Evolutionary conservation across 768 basidiomycete genomes (phyloP).

Genomic region (Suillus sp.): DNA sequence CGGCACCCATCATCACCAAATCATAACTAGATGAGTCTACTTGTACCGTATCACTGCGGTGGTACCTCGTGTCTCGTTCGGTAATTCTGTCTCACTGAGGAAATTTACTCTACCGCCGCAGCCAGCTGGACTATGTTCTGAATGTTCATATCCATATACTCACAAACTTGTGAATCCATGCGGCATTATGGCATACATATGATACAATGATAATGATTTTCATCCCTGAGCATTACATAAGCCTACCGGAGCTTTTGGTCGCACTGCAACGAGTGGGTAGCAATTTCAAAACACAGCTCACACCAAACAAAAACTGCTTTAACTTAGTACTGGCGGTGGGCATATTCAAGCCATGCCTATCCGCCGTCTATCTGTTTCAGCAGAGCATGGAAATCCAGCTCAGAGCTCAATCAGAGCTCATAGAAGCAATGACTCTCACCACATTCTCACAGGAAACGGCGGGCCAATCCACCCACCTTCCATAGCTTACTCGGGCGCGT

Average conservation of each 20-base stretch:
- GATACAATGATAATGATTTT: constrained; percentile 2
- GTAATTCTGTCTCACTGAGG: neutral
- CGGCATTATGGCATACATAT: constrained; percentile 1
- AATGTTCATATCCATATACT: neutral
- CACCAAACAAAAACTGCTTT: constrained; percentile 8
- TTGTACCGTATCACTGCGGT: neutral
- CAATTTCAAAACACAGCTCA: constrained; percentile 7
- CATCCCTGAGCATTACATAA: constrained; percentile 1
- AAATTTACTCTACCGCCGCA: neutral
- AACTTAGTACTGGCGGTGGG: constrained; percentile 24
- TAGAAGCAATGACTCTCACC: constrained; percentile 65
- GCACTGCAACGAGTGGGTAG: constrained; percentile 6
- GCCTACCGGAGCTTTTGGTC: neutral
- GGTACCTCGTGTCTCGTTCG: neutral
- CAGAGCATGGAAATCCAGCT: constrained; percentile 39
- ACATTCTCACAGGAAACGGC: constrained; percentile 35
- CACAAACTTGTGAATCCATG: neutral
- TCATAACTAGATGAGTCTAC: neutral
- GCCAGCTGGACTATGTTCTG: neutral
- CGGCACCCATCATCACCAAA: neutral
- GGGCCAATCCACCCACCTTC: constrained; percentile 35
- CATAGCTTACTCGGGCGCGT: constrained; percentile 39
- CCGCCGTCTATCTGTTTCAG: constrained; percentile 65
- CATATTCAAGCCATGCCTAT: constrained; percentile 43
- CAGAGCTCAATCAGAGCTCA: constrained; percentile 51